Evolutionary conservation across 805 yeast genomes (phyloP), one percentile per base, ranked within the genome.

Genomic region (Spathaspora arborariae): DNA sequence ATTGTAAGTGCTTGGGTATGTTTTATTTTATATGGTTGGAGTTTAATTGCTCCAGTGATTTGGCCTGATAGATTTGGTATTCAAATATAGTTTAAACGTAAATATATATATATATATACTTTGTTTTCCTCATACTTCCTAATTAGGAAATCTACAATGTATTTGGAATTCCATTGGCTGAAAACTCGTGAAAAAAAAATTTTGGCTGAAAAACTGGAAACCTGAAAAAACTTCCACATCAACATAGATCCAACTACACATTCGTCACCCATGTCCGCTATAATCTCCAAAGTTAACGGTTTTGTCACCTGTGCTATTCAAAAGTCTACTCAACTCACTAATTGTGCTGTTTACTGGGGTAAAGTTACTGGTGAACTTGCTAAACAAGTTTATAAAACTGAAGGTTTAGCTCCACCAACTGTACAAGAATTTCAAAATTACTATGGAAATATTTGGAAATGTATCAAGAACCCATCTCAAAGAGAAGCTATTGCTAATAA

Each of bases 1-100:
- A 88, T 94, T 48, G 74, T 86, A 15, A 84, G 95, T 59, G 86
- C 97, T 1, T 90, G 97, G 96, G 79, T 87, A 39, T 95, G 99
- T 62, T 94, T 82, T 61, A 70, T 74, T 5, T 74, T 94, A 42
- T 94, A 92, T 58, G 82, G 84, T 1, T 94, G 98, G 99, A 87
- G 96, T 6, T 67, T 94, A 50, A 62, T 88, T 8, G 99, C 98
- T 0, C 99, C 99, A 0, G 85, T 88, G 6, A 56, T 88, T 11
- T 79, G 90, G 74, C 97, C 97, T 2, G 98, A 92, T 53, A 72
- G 97, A 48, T 94, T 94, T 66, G 81, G 68, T 1, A 63, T 67
- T 2, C 62, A 52, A 39, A 42, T 61, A 24, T 58, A 52, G 46
- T 22, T 39, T n/a, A n/a, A n/a, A n/a, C n/a, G 22, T n/a, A 30